A percentile compares a stretch with the other conserved stretches of the same genome.
These are phyloP conservation scores for Lepidium africanum DNA, from an alignment of 345 rosid species.

Conservation along the genomic window DNA sequence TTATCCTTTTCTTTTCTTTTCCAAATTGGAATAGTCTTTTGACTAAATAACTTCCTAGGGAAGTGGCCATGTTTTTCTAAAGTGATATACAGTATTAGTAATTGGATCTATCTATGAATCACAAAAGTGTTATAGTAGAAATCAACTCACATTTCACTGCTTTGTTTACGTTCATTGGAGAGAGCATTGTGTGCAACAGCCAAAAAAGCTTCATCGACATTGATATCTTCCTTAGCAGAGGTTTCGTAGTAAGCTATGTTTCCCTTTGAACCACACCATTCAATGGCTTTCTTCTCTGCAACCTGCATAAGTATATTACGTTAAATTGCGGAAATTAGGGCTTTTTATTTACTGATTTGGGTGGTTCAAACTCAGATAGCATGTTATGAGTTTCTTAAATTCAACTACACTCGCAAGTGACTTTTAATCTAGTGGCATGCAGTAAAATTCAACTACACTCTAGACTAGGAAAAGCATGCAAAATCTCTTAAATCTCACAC, in stretches of 20 bases:
- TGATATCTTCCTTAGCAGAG: constrained; percentile 69
- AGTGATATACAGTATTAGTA: background rate
- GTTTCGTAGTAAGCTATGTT: constrained; percentile 72
- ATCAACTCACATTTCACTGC: constrained; percentile 35
- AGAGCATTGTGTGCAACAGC: constrained; percentile 54
- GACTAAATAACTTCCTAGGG: too few relatives aligned
- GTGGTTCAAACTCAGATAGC: too few relatives aligned
- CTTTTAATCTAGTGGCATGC: too few relatives aligned
- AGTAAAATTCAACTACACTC: too few relatives aligned
- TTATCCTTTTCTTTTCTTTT: too few relatives aligned
- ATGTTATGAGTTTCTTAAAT: too few relatives aligned
- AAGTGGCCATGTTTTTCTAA: too few relatives aligned
- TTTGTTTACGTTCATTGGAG: constrained; percentile 44
- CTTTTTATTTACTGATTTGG: too few relatives aligned
- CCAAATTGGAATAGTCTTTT: too few relatives aligned
- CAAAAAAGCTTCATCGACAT: constrained; percentile 71
- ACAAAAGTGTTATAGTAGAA: background rate
- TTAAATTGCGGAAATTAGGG: background rate
- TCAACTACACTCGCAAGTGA: too few relatives aligned
- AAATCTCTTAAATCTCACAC: too few relatives aligned
- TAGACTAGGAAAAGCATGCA: too few relatives aligned
- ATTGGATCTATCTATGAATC: background rate
- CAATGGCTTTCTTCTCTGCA: constrained; percentile 56
- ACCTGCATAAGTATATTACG: constrained; percentile 33
- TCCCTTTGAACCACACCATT: constrained; percentile 67